Evolutionary conservation across 768 basidiomycete species (phyloP).

Genomic region (Tubosaeta brunneosetosa): DNA sequence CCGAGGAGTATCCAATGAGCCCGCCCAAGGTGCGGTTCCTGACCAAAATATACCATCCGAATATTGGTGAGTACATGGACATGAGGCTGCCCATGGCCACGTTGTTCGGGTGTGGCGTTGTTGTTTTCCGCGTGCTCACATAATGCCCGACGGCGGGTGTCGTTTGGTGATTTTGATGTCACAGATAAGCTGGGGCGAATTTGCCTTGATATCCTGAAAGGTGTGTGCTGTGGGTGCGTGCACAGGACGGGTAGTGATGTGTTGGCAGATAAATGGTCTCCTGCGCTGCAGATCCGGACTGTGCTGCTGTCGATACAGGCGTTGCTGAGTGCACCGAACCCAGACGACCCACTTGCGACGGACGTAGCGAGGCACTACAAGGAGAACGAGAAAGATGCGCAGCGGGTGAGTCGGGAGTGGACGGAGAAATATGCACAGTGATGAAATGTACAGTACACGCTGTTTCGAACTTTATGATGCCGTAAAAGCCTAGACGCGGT

Average conservation of each 20-base stretch:
- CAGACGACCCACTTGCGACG: slow-evolving; percentile 90
- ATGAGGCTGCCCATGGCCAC: not conserved
- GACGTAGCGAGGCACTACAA: slow-evolving; percentile 99
- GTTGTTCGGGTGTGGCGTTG: slow-evolving; percentile 12
- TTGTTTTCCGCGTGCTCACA: slow-evolving; percentile 21
- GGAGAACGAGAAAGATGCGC: slow-evolving; percentile 91
- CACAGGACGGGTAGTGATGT: not conserved
- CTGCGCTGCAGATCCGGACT: slow-evolving; percentile 96
- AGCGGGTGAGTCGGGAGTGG: slow-evolving; percentile 92
- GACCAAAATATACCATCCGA: slow-evolving; percentile 98
- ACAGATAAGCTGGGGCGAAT: slow-evolving; percentile 97
- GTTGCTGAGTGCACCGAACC: slow-evolving; percentile 93
- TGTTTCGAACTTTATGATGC: slow-evolving; percentile 1
- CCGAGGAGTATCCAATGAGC: slow-evolving; percentile 99
- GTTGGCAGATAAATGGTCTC: slow-evolving; percentile 92
- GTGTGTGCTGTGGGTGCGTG: slow-evolving; percentile 37
- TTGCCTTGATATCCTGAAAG: slow-evolving; percentile 97
- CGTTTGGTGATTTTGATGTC: not conserved
- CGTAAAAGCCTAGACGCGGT: slow-evolving; percentile 22
- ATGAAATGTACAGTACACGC: slow-evolving; percentile 10
- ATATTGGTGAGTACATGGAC: slow-evolving; percentile 73
- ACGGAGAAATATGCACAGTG: slow-evolving; percentile 77
- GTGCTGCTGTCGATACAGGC: slow-evolving; percentile 96
- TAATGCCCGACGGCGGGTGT: slow-evolving; percentile 12
- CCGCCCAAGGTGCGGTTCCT: slow-evolving; percentile 97